Base-by-base conservation (phyloP, 192 early-diverging fungal genomes). In the Thamnidium elegans region DNA sequence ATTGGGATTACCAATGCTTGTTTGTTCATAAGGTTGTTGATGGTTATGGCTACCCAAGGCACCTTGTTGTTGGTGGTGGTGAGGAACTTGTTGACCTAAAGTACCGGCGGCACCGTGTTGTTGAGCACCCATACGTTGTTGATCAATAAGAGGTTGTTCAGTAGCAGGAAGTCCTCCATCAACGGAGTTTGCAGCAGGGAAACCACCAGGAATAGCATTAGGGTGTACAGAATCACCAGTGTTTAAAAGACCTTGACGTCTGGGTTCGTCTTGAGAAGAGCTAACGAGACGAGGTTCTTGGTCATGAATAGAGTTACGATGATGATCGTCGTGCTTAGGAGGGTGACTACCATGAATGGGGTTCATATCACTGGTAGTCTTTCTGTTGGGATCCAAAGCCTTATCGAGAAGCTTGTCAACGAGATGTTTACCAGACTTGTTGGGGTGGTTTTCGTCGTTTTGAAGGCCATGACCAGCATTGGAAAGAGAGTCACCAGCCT, bases 391-490 rank as follows among this genome's bases (percentile, higher is more conserved):
- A 39, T 39, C 36, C 36, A 39, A 39, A 39, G 36, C 36, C 36
- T 59, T 13, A 1, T 42, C 58, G 21, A 59, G 13, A 42, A 44
- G 10, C 14, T 59, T 11, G 11, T 59, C 58, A 15, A 59, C 58
- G 19, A 43, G 21, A 9, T 44, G 19, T 14, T 45, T 59, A 39
- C 58, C 58, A 11, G 36, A 19, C 15, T 26, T 17, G 31, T 36
- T 32, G 7, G 61, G 6, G 11, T 53, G 39, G 3, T 67, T 51
- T 3, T 59, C 39, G 1, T 60, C 46, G 42, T 3, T 36, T 15
- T 52, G 32, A 39, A 72, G 63, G 19, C 20, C 45, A n/a, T 66
- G 21, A 31, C 62, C 66, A 26, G 66, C 44, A 43, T 71, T 74
- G 6, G 53, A 17, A 17, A 61, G 60, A 32, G 68, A 55, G 3